Conservation (phyloP, 345 rosid species). For the Ricinus communis region DNA sequence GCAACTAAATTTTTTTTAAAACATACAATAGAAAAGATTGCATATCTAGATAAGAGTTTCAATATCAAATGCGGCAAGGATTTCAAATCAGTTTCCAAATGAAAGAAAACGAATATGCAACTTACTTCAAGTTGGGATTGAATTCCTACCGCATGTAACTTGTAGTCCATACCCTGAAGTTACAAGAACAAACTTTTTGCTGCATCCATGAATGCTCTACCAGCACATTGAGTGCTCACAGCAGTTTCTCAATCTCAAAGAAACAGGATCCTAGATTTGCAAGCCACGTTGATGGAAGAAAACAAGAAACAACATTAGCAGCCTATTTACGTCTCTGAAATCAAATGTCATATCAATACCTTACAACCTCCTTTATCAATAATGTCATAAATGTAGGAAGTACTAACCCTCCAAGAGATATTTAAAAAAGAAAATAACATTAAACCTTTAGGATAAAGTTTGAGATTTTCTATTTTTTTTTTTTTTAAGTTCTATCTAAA, state of each 20-base stretch:
- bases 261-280: conserved; percentile 22
- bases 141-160: conserved; percentile 35
- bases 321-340: not conserved
- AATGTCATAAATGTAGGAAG: not conserved
- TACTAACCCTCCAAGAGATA: not conserved
- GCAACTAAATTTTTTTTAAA: not conserved
- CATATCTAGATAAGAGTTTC: not conserved
- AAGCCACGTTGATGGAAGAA: conserved; percentile 13
- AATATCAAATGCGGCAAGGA: not conserved
- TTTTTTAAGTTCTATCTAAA: too few species aligned
- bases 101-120: not conserved
- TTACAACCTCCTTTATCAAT: not conserved
- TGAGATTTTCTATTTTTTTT: not conserved
- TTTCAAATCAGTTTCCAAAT: not conserved
- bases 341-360: not conserved
- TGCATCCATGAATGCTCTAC: conserved; percentile 14
- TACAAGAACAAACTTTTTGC: conserved; percentile 12
- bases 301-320: conserved; percentile 17
- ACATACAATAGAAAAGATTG: not conserved
- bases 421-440: not conserved
- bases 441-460: not conserved
- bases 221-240: conserved; percentile 4
- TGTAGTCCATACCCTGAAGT: conserved; percentile 41
- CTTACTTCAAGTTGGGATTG: conserved; percentile 45
- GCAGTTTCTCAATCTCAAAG: conserved; percentile 15